A percentile compares a stretch with the other conserved stretches of the same genome.
These are phyloP conservation scores for Nelumbo lutea DNA, from an alignment of 164 flowering plant species.

Conservation along the genomic window DNA sequence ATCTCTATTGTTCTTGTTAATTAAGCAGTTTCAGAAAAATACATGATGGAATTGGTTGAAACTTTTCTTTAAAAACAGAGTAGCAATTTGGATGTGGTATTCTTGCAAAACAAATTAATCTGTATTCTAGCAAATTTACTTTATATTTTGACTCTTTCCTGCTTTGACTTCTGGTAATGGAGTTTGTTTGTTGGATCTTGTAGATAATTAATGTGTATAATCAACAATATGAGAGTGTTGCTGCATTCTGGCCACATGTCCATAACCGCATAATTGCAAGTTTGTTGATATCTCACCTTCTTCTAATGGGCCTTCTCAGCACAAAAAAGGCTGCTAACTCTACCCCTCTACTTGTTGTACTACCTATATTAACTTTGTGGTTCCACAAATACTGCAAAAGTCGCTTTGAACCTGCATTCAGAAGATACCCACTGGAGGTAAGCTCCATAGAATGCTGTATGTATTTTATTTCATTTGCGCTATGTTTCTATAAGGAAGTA, in stretches of 20 bases:
- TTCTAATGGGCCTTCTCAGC: constrained; percentile 80
- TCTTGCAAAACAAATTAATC: no score
- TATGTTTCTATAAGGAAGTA: not conserved
- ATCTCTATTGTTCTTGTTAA: not conserved
- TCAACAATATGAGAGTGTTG: constrained; percentile 88
- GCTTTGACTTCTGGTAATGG: not conserved
- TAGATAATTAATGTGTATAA: constrained; percentile 94
- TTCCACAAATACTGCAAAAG: constrained; percentile 87
- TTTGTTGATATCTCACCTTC: constrained; percentile 81
- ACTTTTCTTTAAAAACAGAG: no score
- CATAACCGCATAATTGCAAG: constrained; percentile 83
- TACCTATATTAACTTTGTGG: constrained; percentile 70
- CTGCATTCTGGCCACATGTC: constrained; percentile 96
- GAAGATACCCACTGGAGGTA: constrained; percentile 91
- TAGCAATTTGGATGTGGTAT: no score
- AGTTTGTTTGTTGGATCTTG: constrained; percentile 1
- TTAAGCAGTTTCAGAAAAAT: not conserved
- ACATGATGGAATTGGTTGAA: not conserved
- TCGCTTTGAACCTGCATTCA: constrained; percentile 95
- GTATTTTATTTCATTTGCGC: not conserved
- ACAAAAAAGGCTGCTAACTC: constrained; percentile 89
- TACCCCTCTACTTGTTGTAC: constrained; percentile 69
- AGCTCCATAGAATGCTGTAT: constrained; percentile 2
- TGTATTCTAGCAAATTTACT: not conserved
- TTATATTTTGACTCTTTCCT: not conserved